Conservation (phyloP, 2,329 filamentous ascomycete genomes). For the Penicillium sp. region DNA sequence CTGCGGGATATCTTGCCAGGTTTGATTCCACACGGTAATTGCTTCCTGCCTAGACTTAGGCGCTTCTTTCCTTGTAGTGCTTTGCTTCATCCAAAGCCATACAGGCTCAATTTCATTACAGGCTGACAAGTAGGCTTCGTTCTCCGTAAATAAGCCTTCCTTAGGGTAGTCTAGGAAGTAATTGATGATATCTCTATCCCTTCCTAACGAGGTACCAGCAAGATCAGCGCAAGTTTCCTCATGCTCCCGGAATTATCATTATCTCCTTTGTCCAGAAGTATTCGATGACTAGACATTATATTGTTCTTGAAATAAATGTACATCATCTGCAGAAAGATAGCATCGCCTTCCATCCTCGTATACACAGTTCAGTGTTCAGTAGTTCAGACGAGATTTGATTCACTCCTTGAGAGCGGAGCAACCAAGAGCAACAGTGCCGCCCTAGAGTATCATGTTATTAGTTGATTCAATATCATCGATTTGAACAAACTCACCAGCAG, state of each 20-base stretch:
- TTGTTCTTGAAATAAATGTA: constrained; percentile 6
- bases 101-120: too few relatives aligned
- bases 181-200: too few relatives aligned
- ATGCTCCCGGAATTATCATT: neutral
- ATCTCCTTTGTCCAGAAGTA: neutral
- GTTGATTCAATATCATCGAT: neutral
- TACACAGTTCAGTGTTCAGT: neutral
- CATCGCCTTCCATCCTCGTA: neutral
- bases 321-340: neutral
- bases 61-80: too few relatives aligned
- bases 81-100: too few relatives aligned
- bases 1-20: too few relatives aligned
- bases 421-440: constrained; percentile 35
- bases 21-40: too few relatives aligned
- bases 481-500: constrained; percentile 33
- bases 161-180: too few relatives aligned
- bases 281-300: neutral
- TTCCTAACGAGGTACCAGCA: too few relatives aligned
- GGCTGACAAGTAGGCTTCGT: too few relatives aligned
- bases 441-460: constrained; percentile 18
- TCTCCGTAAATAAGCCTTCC: too few relatives aligned
- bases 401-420: constrained; percentile 27
- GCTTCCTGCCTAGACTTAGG: too few relatives aligned
- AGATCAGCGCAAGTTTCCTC: too few relatives aligned
- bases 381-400: neutral